Conservation (phyloP, 1,284 basidiomycete genomes). For the Taiwanofungus camphoratus region DNA sequence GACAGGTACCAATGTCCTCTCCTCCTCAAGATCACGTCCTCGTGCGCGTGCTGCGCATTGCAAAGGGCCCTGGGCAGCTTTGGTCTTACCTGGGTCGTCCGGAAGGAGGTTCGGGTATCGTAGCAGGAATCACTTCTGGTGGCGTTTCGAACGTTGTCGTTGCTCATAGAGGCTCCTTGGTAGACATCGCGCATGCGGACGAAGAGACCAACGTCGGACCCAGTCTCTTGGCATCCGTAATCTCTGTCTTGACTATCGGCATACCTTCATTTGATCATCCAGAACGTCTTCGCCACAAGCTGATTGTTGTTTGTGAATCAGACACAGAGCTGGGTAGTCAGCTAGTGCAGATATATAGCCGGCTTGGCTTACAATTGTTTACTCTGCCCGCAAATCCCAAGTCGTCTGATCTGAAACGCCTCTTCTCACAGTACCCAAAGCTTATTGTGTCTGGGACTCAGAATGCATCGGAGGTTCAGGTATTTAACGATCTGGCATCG, state of each 20-base stretch:
- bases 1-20: slow-evolving; percentile 1
- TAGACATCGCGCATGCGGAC: background rate
- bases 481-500: slow-evolving; percentile 6
- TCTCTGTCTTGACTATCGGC: slow-evolving; percentile 10
- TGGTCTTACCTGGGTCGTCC: slow-evolving; percentile 12
- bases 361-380: slow-evolving; percentile 3
- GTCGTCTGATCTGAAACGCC: background rate
- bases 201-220: slow-evolving; percentile 2
- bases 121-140: slow-evolving; percentile 10
- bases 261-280: slow-evolving; percentile 8
- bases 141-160: slow-evolving; percentile 9
- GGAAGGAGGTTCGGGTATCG: slow-evolving; percentile 2
- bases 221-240: background rate
- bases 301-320: slow-evolving; percentile 9
- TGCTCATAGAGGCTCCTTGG: slow-evolving; percentile 7
- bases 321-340: slow-evolving; percentile 6
- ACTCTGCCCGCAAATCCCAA: background rate
- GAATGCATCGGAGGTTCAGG: slow-evolving; percentile 3
- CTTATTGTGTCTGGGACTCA: slow-evolving; percentile 13
- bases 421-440: background rate
- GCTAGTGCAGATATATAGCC: slow-evolving; percentile 6
- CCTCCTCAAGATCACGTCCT: slow-evolving; percentile 5
- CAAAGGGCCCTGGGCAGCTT: slow-evolving; percentile 1
- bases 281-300: slow-evolving; percentile 6
- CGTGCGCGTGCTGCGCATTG: slow-evolving; percentile 6